Percentiles rank a stretch among this genome's conserved stretches.
phyloP scores from a whole-genome alignment of 2,329 filamentous ascomycete genomes.

The Fusarium sp. region DNA sequence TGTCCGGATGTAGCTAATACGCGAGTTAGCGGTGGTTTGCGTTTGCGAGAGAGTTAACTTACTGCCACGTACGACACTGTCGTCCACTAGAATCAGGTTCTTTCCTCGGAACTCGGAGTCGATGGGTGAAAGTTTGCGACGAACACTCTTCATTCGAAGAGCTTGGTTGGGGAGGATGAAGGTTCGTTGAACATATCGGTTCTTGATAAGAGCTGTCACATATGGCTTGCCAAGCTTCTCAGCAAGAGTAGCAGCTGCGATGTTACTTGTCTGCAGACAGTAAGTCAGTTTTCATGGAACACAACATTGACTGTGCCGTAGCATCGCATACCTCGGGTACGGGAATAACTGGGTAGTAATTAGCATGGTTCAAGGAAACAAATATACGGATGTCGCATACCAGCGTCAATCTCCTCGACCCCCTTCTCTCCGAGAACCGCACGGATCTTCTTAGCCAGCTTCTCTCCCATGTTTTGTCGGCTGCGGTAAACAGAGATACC shows the following conservation, averaged over 20 bases:
- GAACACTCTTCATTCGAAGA: conserved; percentile 84
- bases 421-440: conserved; percentile 74
- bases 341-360: conserved; percentile 48
- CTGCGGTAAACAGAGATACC: conserved; percentile 88
- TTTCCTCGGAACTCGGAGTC: conserved; percentile 84
- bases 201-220: conserved; percentile 87
- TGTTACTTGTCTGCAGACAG: conserved; percentile 76
- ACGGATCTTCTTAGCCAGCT: conserved; percentile 79
- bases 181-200: conserved; percentile 87
- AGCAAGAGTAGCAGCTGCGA: conserved; percentile 81
- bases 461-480: conserved; percentile 86
- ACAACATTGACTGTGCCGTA: too few species aligned
- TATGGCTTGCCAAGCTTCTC: conserved; percentile 80
- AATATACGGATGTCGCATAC: conserved; percentile 35
- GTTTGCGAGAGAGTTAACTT: not conserved
- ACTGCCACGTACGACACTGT: conserved; percentile 83
- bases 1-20: conserved; percentile 65
- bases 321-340: conserved; percentile 60
- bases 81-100: conserved; percentile 86
- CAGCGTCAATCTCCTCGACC: conserved; percentile 80
- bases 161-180: conserved; percentile 83
- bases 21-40: not conserved
- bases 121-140: conserved; percentile 90
- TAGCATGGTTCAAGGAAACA: not conserved
- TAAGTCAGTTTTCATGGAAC: not conserved